Base-by-base conservation (phyloP, 441 rosid genomes). In the Corymbia citriodora region DNA sequence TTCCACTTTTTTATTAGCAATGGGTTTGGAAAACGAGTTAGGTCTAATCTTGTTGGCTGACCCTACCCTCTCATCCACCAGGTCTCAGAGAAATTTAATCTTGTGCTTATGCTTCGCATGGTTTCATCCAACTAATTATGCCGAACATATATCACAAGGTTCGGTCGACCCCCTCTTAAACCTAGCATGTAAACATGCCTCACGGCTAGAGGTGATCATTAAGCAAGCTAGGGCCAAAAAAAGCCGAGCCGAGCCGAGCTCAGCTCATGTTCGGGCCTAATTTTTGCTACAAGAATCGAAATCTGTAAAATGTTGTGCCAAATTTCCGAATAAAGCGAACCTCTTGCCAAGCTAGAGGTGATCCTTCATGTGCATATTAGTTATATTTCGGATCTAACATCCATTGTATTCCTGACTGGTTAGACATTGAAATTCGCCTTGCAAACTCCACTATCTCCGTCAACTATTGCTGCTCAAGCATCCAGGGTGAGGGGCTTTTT, bases 221-320 rank as follows among this genome's bases (percentile, higher is more conserved):
- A n/a, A 5, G 33, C 70, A 63, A 63, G 70, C 70, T 1, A 29
- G 1, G 70, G 17, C 33, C 4, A 8, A 63, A 18, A 27, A 0
- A 1, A 63, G 70, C 4, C 33, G 0, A 63, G 15, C 4, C 70
- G 6, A 12, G 31, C 4, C 17, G 0, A 61, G 7, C 4, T 31
- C 3, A 12, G 31, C 70, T 63, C 70, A 3, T 63, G 70, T 11
- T 63, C 0, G 33, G 33, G 17, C 70, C 70, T 29, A 63, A 63
- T 29, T 63, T 63, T 63, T 4, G 4, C n/a, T 63, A 29, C 31
- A 3, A 0, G 4, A 63, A 63, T 63, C 0, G 17, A 61, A 63
- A 12, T 63, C 33, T 25, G 3, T 14, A 1, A 29, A 63, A 63
- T 13, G 15, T 16, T 17, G 29, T 18, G 1, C 1, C 18, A 4